Evolutionary conservation across 768 basidiomycete species (phyloP).

Genomic region (Hypsizygus marmoreus): DNA sequence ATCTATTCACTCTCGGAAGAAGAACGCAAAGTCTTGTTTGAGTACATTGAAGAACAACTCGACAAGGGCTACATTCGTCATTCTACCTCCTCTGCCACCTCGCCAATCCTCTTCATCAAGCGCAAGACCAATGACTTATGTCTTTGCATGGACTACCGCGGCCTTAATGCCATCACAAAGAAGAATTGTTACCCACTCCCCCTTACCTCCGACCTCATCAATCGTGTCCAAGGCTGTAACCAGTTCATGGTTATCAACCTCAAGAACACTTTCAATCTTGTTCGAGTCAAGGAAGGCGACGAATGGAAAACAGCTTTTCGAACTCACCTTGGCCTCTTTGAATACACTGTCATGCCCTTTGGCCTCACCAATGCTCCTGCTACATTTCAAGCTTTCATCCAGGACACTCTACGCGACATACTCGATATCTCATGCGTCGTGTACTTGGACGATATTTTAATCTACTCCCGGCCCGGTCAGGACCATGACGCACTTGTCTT

Average conservation of each 20-base stretch:
- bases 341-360: slow-evolving; percentile 38
- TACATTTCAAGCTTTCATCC: slow-evolving; percentile 44
- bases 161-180: slow-evolving; percentile 31
- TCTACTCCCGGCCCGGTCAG: slow-evolving; percentile 30
- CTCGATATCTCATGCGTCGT: slow-evolving; percentile 40
- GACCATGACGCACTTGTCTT: slow-evolving; percentile 28
- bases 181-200: slow-evolving; percentile 30
- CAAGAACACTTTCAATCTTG: slow-evolving; percentile 35
- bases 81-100: slow-evolving; percentile 29
- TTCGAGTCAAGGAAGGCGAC: slow-evolving; percentile 38
- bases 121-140: slow-evolving; percentile 34
- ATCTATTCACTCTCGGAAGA: slow-evolving; percentile 34
- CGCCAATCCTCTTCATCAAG: slow-evolving; percentile 35
- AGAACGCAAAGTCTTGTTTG: slow-evolving; percentile 33
- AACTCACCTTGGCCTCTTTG: slow-evolving; percentile 36
- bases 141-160: slow-evolving; percentile 32
- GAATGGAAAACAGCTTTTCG: slow-evolving; percentile 47
- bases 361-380: slow-evolving; percentile 41
- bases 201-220: slow-evolving; percentile 28
- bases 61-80: slow-evolving; percentile 35
- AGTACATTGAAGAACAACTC: slow-evolving; percentile 39
- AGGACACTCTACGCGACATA: slow-evolving; percentile 37
- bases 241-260: slow-evolving; percentile 38
- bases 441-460: slow-evolving; percentile 44
- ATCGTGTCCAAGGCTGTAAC: slow-evolving; percentile 26